Evolutionary conservation across 2,329 filamentous ascomycete species (phyloP).

Genomic region (Fusarium nanum): DNA sequence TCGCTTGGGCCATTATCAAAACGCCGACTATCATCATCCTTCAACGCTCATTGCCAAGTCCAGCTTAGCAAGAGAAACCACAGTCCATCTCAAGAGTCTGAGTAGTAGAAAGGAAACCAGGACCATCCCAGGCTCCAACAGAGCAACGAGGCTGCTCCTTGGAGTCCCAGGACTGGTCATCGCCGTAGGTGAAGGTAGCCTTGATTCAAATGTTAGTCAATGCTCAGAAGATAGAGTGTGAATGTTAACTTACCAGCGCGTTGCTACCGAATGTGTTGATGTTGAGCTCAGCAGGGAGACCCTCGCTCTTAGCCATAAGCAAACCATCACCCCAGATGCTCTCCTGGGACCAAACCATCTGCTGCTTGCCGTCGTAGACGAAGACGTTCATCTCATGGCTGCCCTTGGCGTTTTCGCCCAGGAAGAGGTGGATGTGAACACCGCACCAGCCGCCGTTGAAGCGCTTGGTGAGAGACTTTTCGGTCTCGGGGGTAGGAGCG

Average conservation of each 20-base stretch:
- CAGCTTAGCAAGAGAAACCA: conserved; percentile 1
- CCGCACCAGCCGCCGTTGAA: conserved; percentile 10
- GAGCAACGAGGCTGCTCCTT: background rate
- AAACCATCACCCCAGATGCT: conserved; percentile 1
- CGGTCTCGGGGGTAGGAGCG: background rate
- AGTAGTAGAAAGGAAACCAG: background rate
- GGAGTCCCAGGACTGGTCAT: background rate
- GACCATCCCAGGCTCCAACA: background rate
- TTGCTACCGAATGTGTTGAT: background rate
- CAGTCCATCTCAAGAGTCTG: background rate
- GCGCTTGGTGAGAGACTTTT: background rate
- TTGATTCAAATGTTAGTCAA: background rate
- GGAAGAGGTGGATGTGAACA: conserved; percentile 3
- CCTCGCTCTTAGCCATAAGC: background rate
- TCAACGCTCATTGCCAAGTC: background rate
- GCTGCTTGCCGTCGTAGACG: conserved; percentile 1
- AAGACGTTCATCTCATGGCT: conserved; percentile 5
- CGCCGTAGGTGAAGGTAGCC: conserved; percentile 6
- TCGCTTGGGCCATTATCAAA: background rate
- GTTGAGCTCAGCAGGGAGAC: background rate
- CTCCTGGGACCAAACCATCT: conserved; percentile 1
- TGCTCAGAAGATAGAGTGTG: fast-evolving
- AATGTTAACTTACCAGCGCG: background rate
- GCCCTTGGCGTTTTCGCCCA: background rate
- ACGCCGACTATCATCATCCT: background rate